Conservation (phyloP, 345 rosid genomes). For the Bretschneidera sinensis region DNA sequence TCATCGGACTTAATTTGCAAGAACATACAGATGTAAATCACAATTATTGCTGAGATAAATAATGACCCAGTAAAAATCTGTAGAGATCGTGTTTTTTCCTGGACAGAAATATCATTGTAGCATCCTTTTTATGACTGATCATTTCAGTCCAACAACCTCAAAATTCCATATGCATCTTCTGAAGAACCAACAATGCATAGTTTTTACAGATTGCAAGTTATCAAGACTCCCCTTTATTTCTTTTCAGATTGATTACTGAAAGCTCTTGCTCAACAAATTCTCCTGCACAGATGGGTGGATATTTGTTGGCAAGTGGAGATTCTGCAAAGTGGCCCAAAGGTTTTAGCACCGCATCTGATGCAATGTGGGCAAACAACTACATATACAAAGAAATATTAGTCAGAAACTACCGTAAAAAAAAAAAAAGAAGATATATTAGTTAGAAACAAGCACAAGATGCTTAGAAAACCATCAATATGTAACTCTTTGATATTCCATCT, state of each 20-base stretch:
- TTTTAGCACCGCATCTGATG: slow-evolving; percentile 72
- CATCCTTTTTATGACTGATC: slow-evolving; percentile 4
- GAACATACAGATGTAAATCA: not conserved
- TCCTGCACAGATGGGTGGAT: slow-evolving; percentile 34
- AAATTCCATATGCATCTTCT: not conserved
- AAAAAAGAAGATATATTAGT: no score
- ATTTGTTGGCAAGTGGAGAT: slow-evolving; percentile 57
- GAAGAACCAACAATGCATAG: not conserved
- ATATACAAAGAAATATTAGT: not conserved
- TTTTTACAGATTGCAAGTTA: not conserved
- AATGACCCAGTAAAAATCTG: not conserved
- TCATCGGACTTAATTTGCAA: slow-evolving; percentile 13
- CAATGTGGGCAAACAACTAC: slow-evolving; percentile 90
- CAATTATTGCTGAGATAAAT: not conserved
- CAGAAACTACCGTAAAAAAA: not conserved
- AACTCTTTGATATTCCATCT: no score
- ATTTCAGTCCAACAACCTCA: slow-evolving; percentile 5
- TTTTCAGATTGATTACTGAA: slow-evolving; percentile 53
- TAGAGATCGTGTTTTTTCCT: not conserved
- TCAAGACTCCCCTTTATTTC: slow-evolving; percentile 17
- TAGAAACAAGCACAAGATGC: no score
- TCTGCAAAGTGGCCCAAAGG: slow-evolving; percentile 77
- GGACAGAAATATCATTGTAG: not conserved
- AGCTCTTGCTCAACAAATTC: slow-evolving; percentile 78
- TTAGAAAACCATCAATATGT: no score